phyloP scores from a whole-genome alignment of 768 basidiomycete genomes.

The Candolleomyces aberdarensis region DNA sequence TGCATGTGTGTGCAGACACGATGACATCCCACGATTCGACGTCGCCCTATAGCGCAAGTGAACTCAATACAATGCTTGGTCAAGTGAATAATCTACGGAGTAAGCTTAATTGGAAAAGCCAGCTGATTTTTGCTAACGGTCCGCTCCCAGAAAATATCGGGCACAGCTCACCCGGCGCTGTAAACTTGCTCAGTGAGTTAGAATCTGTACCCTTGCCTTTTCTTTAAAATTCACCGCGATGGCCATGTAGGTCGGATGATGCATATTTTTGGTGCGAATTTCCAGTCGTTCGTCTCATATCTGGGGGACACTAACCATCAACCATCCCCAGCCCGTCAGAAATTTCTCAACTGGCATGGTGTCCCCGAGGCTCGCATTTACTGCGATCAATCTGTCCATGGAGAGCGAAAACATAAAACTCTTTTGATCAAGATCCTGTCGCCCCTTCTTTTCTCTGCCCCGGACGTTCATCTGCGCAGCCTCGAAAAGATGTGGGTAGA shows the following conservation, averaged over 20 bases:
- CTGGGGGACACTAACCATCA: background rate
- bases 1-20: slow-evolving; percentile 29
- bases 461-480: slow-evolving; percentile 36
- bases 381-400: slow-evolving; percentile 41
- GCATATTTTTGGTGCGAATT: background rate
- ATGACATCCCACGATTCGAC: slow-evolving; percentile 39
- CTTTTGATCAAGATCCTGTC: slow-evolving; percentile 31
- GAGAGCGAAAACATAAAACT: slow-evolving; percentile 25
- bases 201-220: background rate
- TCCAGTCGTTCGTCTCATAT: background rate
- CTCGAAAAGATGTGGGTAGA: slow-evolving; percentile 51
- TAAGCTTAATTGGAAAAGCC: slow-evolving; percentile 12
- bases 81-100: slow-evolving; percentile 34
- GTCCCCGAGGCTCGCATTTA: slow-evolving; percentile 43
- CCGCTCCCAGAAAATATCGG: too few relatives aligned
- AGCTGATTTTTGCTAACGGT: too few relatives aligned
- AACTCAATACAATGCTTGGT: slow-evolving; percentile 34
- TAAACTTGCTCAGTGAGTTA: background rate
- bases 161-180: background rate
- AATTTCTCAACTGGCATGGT: slow-evolving; percentile 46
- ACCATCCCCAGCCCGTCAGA: slow-evolving; percentile 27
- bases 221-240: background rate
- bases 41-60: slow-evolving; percentile 30
- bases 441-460: slow-evolving; percentile 41
- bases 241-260: slow-evolving; percentile 2